Conservation (phyloP, 352 stramenopile genomes). For the Nannochloropsis limnetica region DNA sequence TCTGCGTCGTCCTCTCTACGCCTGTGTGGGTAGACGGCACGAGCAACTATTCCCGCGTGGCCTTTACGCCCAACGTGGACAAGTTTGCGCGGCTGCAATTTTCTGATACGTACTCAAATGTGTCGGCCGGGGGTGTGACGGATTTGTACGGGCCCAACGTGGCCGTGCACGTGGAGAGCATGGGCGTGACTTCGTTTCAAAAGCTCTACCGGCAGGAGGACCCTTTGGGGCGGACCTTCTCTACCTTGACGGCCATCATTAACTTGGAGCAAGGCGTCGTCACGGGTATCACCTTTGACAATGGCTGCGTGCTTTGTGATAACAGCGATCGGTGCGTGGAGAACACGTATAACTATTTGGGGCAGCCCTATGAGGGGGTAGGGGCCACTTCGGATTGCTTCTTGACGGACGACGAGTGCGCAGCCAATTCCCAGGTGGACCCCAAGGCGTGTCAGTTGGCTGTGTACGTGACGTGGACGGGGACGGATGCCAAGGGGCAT, state of each 20-base stretch:
- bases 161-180: slow-evolving; percentile 50
- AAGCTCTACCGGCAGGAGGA: slow-evolving; percentile 43
- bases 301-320: slow-evolving; percentile 63
- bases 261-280: slow-evolving; percentile 61
- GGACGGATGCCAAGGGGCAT: slow-evolving; percentile 58
- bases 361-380: slow-evolving; percentile 43
- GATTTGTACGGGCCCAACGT: slow-evolving; percentile 45
- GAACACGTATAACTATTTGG: slow-evolving; percentile 63
- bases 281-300: slow-evolving; percentile 62
- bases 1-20: slow-evolving; percentile 18
- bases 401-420: slow-evolving; percentile 51
- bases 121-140: neutral
- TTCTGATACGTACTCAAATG: neutral
- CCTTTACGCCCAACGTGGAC: slow-evolving; percentile 28
- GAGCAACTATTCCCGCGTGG: slow-evolving; percentile 8
- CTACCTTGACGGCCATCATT: slow-evolving; percentile 63
- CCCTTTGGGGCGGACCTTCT: slow-evolving; percentile 53
- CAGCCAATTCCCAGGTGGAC: slow-evolving; percentile 34
- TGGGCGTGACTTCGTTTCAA: slow-evolving; percentile 46
- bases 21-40: slow-evolving; percentile 12
- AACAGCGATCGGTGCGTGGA: slow-evolving; percentile 48
- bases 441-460: slow-evolving; percentile 58
- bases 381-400: slow-evolving; percentile 56
- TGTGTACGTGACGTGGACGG: slow-evolving; percentile 65
- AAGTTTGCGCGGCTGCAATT: slow-evolving; percentile 21